Evolutionary conservation across 345 rosid genomes (phyloP).

Genomic region (Eucalyptus curtisii): DNA sequence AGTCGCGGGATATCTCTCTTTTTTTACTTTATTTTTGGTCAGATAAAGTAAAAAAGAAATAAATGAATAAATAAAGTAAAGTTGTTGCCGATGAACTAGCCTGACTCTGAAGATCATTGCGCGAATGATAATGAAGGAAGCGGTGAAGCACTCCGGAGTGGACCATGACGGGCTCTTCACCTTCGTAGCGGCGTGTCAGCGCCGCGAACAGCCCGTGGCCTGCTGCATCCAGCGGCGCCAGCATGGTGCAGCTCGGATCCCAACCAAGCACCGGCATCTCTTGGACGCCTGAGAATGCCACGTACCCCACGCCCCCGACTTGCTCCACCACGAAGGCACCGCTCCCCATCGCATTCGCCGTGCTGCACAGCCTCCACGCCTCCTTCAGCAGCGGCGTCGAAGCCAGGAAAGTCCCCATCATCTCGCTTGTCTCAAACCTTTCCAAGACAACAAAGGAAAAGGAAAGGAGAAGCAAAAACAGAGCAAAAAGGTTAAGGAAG

Average conservation of each 20-base stretch:
- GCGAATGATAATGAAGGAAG: slow-evolving; percentile 14
- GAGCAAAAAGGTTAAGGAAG: too few relatives aligned
- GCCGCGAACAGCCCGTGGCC: slow-evolving; percentile 12
- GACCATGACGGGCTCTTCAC: slow-evolving; percentile 38
- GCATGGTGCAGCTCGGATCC: not conserved
- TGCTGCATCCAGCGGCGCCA: not conserved
- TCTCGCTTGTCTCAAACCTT: slow-evolving; percentile 72
- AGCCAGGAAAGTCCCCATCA: slow-evolving; percentile 40
- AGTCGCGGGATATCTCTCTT: too few relatives aligned
- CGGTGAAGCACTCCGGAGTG: slow-evolving; percentile 29
- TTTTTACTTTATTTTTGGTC: too few relatives aligned
- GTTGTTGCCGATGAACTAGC: slow-evolving; percentile 5
- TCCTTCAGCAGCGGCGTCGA: slow-evolving; percentile 41
- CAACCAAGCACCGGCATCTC: not conserved
- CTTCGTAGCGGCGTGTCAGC: slow-evolving; percentile 5
- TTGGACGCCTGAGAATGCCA: slow-evolving; percentile 39
- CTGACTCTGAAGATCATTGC: slow-evolving; percentile 19
- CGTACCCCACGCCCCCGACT: slow-evolving; percentile 25
- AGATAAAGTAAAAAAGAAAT: too few relatives aligned
- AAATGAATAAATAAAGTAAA: too few relatives aligned
- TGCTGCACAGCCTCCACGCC: slow-evolving; percentile 54
- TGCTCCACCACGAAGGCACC: slow-evolving; percentile 10
- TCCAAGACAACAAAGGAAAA: too few relatives aligned
- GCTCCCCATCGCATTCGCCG: slow-evolving; percentile 1
- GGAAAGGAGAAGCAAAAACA: not conserved